Conservation (phyloP, 129 eudicot genomes). For the Helianthus tuberosus region DNA sequence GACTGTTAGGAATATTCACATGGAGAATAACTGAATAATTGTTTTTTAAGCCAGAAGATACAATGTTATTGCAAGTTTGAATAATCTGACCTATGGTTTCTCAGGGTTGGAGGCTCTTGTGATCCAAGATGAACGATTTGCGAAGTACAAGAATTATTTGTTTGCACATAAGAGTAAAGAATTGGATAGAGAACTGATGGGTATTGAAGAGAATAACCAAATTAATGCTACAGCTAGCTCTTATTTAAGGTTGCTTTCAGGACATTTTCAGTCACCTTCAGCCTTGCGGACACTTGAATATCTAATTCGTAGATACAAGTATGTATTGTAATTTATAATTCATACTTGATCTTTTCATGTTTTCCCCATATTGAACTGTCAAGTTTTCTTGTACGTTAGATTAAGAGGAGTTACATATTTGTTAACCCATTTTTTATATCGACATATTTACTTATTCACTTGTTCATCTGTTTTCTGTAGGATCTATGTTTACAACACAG, state of each 20-base stretch:
- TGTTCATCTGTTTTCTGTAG: slow-evolving; percentile 34
- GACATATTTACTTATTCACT: not conserved
- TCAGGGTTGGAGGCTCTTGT: slow-evolving; percentile 80
- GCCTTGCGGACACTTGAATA: slow-evolving; percentile 81
- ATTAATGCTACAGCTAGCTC: slow-evolving; percentile 61
- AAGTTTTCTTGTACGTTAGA: not conserved
- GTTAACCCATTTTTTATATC: not conserved
- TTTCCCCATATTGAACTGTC: not conserved
- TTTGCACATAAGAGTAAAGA: slow-evolving; percentile 76
- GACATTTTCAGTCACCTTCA: slow-evolving; percentile 57
- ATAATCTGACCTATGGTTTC: slow-evolving; percentile 9
- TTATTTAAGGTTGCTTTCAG: slow-evolving; percentile 73
- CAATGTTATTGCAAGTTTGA: not conserved
- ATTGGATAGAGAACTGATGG: slow-evolving; percentile 76
- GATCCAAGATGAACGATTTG: slow-evolving; percentile 62
- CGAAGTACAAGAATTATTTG: slow-evolving; percentile 67
- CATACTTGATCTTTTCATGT: slow-evolving; percentile 9
- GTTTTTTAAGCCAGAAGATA: slow-evolving; percentile 3
- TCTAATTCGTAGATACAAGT: slow-evolving; percentile 93
- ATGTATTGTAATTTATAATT: slow-evolving; percentile 22
- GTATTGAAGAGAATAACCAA: slow-evolving; percentile 62
- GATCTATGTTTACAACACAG: slow-evolving; percentile 75
- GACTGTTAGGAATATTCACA: not conserved
- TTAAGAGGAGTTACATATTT: slow-evolving; percentile 1
- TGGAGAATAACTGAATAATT: not conserved